Evolutionary conservation across 2,329 filamentous ascomycete species (phyloP), one percentile per base, ranked within the genome.

Genomic region (Lasiodiplodia hormozganensis): DNA sequence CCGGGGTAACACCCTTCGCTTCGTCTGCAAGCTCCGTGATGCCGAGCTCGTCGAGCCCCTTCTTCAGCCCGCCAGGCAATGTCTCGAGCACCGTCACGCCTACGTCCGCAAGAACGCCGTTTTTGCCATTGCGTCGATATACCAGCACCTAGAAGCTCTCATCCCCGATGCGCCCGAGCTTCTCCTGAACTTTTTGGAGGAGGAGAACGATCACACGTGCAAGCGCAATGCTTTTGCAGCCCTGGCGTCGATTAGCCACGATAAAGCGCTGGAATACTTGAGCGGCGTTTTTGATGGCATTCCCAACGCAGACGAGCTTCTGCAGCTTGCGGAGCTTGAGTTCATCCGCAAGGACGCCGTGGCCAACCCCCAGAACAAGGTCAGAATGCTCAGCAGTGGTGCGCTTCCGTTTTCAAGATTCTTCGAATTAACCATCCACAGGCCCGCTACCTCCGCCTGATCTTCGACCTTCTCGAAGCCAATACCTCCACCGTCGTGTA

Each of bases 21-120:
- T 98, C 83, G 89, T 99, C 70, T 96, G 92, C 86, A 99, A 99
- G 85, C 87, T 99, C 70, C 91, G 94, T 73, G 96, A 99, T 81
- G 88, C 95, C 65, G 96, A 99, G 83, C 89, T 99, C 71, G 94
- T 99, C 73, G 96, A 99, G 82, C 96, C 96, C 62, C 89, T 98
- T 67, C 89, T 99, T 53, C 96, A 95, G 51, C 96, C 96, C 18
- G 93, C 94, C 58, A 90, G 96, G 75, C 90, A 90, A 70, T 99
- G 96, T 80, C 89, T 99, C 70, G 94, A 97, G 80, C 94, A 99
- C 81, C 90, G 96, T 72, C 96, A 99, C 80, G 95, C 93, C 69
- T 99, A 99, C 78, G 96, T 99, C 68, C 92, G 96, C 77, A 99
- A 99, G 85, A 98, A 97, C 76, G 95, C 96, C 60, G 96, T 97